Evolutionary conservation across 2,329 filamentous ascomycete species (phyloP).

Genomic region (Microsporum ferrugineum): DNA sequence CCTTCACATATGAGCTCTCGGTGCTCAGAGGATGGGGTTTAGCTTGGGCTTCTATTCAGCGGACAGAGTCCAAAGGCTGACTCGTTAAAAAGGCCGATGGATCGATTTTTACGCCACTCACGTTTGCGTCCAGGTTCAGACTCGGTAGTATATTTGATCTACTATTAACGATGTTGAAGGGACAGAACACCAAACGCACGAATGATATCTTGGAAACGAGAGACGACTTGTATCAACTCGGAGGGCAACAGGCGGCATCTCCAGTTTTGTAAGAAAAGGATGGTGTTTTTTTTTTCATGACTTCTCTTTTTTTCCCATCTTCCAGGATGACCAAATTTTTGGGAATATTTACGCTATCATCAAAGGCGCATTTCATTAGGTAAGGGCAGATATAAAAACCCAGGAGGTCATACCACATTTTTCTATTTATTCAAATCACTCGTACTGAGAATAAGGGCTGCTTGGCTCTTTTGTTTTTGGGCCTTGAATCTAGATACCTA

Average conservation of each 20-base stretch:
- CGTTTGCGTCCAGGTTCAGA: not conserved
- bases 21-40: too few relatives aligned
- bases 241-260: not conserved
- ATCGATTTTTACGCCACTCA: not conserved
- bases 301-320: not conserved
- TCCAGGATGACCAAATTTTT: not conserved
- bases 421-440: not conserved
- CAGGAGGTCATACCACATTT: not conserved
- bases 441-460: not conserved
- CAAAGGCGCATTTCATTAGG: not conserved
- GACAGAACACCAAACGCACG: not conserved
- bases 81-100: not conserved
- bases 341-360: not conserved
- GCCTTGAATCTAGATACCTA: not conserved
- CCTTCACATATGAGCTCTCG: too few relatives aligned
- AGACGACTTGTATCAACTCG: not conserved
- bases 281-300: not conserved
- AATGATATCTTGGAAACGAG: not conserved
- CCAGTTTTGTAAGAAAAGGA: not conserved
- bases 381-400: not conserved
- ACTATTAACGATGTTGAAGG: not conserved
- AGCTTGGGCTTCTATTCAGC: too few relatives aligned
- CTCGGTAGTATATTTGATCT: not conserved
- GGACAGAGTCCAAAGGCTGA: not conserved
- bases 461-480: not conserved